Conservation (phyloP, 1,139 yeast species). For the Meyerozyma smithsonii region DNA sequence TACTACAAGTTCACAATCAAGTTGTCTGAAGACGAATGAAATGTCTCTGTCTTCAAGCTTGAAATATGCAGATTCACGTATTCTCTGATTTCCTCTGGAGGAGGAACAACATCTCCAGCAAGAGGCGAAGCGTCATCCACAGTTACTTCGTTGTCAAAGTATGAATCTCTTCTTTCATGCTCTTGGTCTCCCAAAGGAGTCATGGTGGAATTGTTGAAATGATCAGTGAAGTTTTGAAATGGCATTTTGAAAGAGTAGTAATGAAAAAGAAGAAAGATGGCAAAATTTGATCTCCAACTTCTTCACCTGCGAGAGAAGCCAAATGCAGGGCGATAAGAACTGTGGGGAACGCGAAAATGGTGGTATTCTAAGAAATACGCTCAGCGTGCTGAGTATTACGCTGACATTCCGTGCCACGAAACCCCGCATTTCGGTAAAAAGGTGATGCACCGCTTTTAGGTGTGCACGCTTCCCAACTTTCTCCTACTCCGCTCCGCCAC, state of each 20-base stretch:
- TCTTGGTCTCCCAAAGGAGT: constrained; percentile 11
- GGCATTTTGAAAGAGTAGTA: constrained; percentile 9
- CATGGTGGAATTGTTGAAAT: constrained; percentile 15
- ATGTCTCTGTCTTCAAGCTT: constrained; percentile 14
- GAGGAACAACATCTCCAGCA: background rate
- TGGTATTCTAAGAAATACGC: background rate
- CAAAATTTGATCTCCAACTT: background rate
- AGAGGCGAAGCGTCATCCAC: constrained; percentile 5
- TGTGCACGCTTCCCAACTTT: background rate
- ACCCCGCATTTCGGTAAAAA: background rate
- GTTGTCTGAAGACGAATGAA: constrained; percentile 23
- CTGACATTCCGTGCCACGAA: background rate
- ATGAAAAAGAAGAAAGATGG: background rate
- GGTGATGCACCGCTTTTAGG: background rate
- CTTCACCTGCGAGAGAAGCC: background rate
- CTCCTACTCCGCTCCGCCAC: background rate
- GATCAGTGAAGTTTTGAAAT: constrained; percentile 14
- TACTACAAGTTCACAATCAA: constrained; percentile 23
- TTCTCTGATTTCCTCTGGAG: constrained; percentile 4
- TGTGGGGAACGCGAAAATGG: background rate
- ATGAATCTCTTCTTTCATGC: constrained; percentile 8
- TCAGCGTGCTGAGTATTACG: background rate
- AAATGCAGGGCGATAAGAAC: constrained; percentile 1
- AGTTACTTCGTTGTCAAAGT: constrained; percentile 8
- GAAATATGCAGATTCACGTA: constrained; percentile 5